Conservation (phyloP, 2,329 filamentous ascomycete species). For the Penicillium concentricum region DNA sequence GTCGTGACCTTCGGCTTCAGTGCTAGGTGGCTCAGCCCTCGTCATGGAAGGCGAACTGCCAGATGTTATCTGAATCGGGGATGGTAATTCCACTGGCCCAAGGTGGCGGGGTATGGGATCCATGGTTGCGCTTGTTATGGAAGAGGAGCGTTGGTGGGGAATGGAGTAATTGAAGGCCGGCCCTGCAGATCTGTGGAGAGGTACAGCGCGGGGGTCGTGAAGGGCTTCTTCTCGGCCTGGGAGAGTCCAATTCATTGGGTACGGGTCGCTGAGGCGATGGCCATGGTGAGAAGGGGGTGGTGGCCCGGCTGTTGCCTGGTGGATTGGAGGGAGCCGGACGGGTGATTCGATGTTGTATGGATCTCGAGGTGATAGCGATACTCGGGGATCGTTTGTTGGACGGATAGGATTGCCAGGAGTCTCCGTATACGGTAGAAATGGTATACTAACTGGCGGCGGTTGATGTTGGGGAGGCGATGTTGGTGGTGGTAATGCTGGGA, state of each 20-base stretch:
- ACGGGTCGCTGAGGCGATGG: slow-evolving; percentile 37
- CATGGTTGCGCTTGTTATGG: slow-evolving; percentile 20
- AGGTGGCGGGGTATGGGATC: slow-evolving; percentile 26
- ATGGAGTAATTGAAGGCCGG: slow-evolving; percentile 29
- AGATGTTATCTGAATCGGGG: slow-evolving; percentile 13
- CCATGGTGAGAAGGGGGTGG: slow-evolving; percentile 22
- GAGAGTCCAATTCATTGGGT: slow-evolving; percentile 28
- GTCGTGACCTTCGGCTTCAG: slow-evolving; percentile 23
- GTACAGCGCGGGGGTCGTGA: slow-evolving; percentile 23
- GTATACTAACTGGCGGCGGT: slow-evolving; percentile 20
- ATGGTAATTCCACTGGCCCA: slow-evolving; percentile 18
- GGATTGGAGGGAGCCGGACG: slow-evolving; percentile 40
- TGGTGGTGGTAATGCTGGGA: slow-evolving; percentile 28
- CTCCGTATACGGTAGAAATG: slow-evolving; percentile 31
- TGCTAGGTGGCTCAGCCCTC: slow-evolving; percentile 15
- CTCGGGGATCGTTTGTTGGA: slow-evolving; percentile 25
- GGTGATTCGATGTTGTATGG: slow-evolving; percentile 31
- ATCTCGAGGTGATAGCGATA: slow-evolving; percentile 29
- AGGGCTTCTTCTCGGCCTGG: slow-evolving; percentile 23
- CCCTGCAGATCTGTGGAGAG: slow-evolving; percentile 25
- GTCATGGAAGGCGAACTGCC: slow-evolving; percentile 17
- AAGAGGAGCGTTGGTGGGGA: slow-evolving; percentile 25
- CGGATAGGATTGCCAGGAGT: slow-evolving; percentile 26
- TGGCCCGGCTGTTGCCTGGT: slow-evolving; percentile 30
- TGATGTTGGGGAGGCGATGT: slow-evolving; percentile 37